Base-by-base conservation (phyloP, 176 grass and related monocot genomes). In the Paspalum notatum region DNA sequence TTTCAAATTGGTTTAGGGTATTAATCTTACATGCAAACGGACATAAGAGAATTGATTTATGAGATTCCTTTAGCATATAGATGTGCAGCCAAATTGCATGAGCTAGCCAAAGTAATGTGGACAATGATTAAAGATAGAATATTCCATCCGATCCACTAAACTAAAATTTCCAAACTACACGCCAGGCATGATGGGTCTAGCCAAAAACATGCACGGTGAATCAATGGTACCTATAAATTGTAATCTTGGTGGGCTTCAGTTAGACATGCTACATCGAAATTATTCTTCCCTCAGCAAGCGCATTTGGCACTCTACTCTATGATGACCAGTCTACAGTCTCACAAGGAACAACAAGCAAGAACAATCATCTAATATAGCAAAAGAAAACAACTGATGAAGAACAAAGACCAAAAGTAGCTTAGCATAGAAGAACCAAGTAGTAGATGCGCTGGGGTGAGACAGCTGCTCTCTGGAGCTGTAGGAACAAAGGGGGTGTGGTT, bases 201-300 rank as follows among this genome's bases (percentile, higher is more conserved):
- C 54, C 76, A 22, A 67, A 32, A 45, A 80, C 74, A 40, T 79
- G 21, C 40, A 85, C 78, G 78, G 51, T 71, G 56, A 86, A 70
- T 52, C 71, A 71, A 78, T 42, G 50, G 67, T 59, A 91, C 88
- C 81, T n/a, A n/a, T n/a, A n/a, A n/a, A n/a, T n/a, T 91, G 79
- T 90, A 90, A 87, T 95, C 87, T 79, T n/a, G n/a, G n/a, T 95
- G 87, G 48, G 90, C 82, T 72, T 95, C 93, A 76, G 89, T 95
- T 50, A 92, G 56, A 58, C 89, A 85, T 85, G 74, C 84, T 12
- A 85, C 42, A 80, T 95, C 87, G 44, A 68, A 82, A 66, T 95
- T 90, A 77, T 71, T 88, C 71, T 82, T 95, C 21, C 89, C 89
- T 76, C 85, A 83, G 71, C 85, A 71, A 82, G 51, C 13, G 15